Percentiles rank a stretch among this genome's conserved stretches.
These are phyloP conservation scores for Fraxinus latifolia DNA, from an alignment of 305 asterid genomes.

Conservation along the genomic window DNA sequence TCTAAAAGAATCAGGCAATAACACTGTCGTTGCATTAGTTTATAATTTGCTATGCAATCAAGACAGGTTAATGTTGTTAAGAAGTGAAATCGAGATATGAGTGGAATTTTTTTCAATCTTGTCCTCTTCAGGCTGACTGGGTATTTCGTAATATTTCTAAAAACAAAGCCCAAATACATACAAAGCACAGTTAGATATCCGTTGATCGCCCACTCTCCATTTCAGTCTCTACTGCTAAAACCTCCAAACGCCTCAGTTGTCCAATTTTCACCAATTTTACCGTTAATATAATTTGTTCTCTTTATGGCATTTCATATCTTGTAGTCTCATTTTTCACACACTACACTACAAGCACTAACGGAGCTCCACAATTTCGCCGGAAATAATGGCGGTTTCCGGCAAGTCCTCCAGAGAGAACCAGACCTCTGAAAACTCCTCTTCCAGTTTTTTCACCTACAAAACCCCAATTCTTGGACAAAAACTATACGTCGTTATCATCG, in stretches of 20 bases:
- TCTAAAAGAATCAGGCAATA: neutral
- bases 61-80: neutral
- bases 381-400: slow-evolving; percentile 30
- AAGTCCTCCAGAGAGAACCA: slow-evolving; percentile 22
- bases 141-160: slow-evolving; percentile 2
- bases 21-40: neutral
- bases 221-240: slow-evolving; percentile 1
- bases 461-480: slow-evolving; percentile 60
- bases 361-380: slow-evolving; percentile 15
- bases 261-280: neutral
- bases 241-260: neutral
- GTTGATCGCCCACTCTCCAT: slow-evolving; percentile 25
- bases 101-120: neutral
- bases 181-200: slow-evolving; percentile 5
- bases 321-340: neutral
- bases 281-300: neutral
- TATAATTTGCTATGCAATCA: neutral
- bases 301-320: neutral
- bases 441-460: slow-evolving; percentile 29
- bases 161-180: neutral
- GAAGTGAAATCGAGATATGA: neutral
- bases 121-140: neutral
- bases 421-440: slow-evolving; percentile 20
- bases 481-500: slow-evolving; percentile 42
- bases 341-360: neutral